These are phyloP conservation scores for Galeopsis tetrahit DNA, from an alignment of 257 asterid species.

Conservation along the genomic window DNA sequence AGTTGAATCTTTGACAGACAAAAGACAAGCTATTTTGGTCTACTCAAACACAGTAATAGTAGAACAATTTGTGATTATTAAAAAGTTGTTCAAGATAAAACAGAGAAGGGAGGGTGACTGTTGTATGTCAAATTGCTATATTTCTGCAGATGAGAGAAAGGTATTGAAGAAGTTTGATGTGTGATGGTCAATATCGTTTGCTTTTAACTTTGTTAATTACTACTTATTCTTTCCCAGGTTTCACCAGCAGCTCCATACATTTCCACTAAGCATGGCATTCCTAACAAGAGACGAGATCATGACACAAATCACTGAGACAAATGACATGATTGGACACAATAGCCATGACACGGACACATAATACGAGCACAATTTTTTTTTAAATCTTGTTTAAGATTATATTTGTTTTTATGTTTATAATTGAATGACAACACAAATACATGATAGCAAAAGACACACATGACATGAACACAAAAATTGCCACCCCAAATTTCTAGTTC, in stretches of 20 bases:
- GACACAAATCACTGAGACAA: no score
- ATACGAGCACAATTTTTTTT: no score
- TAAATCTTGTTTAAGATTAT: background rate
- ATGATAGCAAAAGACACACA: background rate
- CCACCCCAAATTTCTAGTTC: background rate
- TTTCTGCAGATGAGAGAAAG: slow-evolving; percentile 3
- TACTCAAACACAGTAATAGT: slow-evolving; percentile 9
- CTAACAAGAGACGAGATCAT: no score
- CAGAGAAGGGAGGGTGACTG: background rate
- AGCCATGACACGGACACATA: background rate
- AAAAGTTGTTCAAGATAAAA: slow-evolving; percentile 9
- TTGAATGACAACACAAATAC: background rate
- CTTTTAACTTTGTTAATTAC: background rate
- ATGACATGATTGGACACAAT: background rate
- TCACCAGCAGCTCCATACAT: slow-evolving; percentile 7
- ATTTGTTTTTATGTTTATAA: background rate
- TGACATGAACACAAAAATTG: background rate
- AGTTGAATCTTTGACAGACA: no score
- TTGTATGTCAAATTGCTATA: background rate
- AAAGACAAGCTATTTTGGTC: slow-evolving; percentile 15
- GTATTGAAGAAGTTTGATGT: no score
- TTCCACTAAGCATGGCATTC: background rate
- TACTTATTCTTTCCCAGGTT: slow-evolving; percentile 7
- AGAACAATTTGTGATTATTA: background rate
- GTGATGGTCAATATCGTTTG: no score